Conservation (phyloP, 106 monocot genomes). For the Apostasia ramifera region DNA sequence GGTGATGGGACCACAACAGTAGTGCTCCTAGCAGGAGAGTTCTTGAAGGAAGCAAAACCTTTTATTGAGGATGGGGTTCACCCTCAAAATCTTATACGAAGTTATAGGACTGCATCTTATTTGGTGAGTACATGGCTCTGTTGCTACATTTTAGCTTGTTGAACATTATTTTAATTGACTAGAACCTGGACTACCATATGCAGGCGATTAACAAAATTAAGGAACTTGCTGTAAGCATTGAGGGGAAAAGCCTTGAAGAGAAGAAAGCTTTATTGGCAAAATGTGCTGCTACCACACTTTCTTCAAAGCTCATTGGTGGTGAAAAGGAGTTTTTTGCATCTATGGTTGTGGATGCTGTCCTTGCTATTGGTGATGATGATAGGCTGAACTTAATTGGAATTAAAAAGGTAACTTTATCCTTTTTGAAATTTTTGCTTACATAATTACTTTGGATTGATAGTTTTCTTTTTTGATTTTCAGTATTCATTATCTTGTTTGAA, state of each 20-base stretch:
- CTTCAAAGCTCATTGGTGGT: constrained; percentile 95
- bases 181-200: neutral
- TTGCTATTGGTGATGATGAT: constrained; percentile 92
- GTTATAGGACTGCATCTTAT: constrained; percentile 66
- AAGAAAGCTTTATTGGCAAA: constrained; percentile 83
- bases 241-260: constrained; percentile 95
- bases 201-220: constrained; percentile 87
- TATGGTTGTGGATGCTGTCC: constrained; percentile 96
- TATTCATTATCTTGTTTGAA: no score
- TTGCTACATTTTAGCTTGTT: neutral
- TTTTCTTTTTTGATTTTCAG: no score
- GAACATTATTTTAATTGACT: constrained; percentile 1
- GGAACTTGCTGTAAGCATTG: constrained; percentile 89
- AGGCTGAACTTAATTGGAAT: constrained; percentile 90
- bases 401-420: constrained; percentile 56
- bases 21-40: constrained; percentile 95
- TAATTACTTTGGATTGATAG: neutral
- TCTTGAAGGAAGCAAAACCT: constrained; percentile 93
- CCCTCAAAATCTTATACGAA: constrained; percentile 90
- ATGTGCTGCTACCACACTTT: constrained; percentile 92
- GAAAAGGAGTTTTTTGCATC: constrained; percentile 97
- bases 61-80: constrained; percentile 97
- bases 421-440: neutral
- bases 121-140: constrained; percentile 35
- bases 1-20: constrained; percentile 99